Evolutionary conservation across 345 rosid species (phyloP).

Genomic region (Lenwebbia sp.): DNA sequence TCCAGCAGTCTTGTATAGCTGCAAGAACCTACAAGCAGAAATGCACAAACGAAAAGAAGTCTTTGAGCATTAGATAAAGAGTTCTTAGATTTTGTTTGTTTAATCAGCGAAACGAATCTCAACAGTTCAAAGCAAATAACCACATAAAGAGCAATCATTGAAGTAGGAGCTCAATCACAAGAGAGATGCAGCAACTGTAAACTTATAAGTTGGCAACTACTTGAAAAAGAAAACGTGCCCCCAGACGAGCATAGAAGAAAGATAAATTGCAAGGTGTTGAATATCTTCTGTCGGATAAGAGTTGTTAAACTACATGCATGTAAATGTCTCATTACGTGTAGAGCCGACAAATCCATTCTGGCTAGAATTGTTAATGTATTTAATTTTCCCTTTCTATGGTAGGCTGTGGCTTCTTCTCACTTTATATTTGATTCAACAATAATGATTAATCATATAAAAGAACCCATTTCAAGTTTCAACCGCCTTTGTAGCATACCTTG

Average conservation of each 20-base stretch:
- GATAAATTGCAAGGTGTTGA: background rate
- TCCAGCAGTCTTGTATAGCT: conserved; percentile 79
- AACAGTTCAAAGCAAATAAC: background rate
- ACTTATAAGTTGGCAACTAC: background rate
- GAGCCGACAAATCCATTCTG: background rate
- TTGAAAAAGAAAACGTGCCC: background rate
- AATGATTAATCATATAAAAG: background rate
- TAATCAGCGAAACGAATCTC: background rate
- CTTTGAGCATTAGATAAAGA: background rate
- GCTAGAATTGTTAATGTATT: background rate
- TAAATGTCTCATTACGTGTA: background rate
- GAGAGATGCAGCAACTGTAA: background rate
- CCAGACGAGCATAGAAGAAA: background rate
- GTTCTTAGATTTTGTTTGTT: background rate
- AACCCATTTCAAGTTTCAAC: background rate
- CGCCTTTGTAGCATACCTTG: conserved; percentile 19
- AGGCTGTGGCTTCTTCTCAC: background rate
- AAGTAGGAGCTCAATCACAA: background rate
- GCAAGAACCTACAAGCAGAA: conserved; percentile 50
- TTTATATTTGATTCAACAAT: background rate
- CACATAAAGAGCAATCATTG: background rate
- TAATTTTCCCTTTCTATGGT: background rate
- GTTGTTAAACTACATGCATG: background rate
- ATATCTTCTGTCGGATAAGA: background rate
- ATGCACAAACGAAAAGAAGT: background rate